Evolutionary conservation across 768 basidiomycete genomes (phyloP).

Genomic region (Hydnomerulius pinastri): DNA sequence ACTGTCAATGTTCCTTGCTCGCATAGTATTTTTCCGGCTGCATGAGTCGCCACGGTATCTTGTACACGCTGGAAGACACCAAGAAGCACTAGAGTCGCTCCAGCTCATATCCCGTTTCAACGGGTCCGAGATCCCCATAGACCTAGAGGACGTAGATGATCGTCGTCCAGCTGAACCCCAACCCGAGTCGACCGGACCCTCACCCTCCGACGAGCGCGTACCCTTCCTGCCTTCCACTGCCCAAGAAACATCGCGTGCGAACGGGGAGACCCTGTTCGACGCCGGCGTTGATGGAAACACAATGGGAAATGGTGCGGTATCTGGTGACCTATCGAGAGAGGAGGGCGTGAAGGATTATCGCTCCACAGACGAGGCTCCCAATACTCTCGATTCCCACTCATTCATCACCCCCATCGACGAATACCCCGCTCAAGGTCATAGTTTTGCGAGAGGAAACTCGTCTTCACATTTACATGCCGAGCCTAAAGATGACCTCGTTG

Average conservation of each 20-base stretch:
- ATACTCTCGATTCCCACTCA: conserved; percentile 25
- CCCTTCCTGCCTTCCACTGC: conserved; percentile 25
- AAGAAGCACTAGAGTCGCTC: conserved; percentile 82
- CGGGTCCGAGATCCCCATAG: conserved; percentile 67
- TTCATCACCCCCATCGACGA: conserved; percentile 28
- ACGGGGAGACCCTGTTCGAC: conserved; percentile 9
- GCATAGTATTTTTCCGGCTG: conserved; percentile 87
- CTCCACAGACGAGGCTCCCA: conserved; percentile 32
- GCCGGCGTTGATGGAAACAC: conserved; percentile 28
- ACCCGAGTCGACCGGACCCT: conserved; percentile 15
- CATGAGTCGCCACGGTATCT: conserved; percentile 95
- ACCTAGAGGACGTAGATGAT: conserved; percentile 70
- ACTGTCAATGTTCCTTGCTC: conserved; percentile 79
- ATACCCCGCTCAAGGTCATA: conserved; percentile 23
- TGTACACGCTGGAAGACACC: conserved; percentile 81
- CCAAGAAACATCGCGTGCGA: conserved; percentile 11
- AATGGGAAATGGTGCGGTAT: not conserved
- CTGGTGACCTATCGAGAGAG: conserved; percentile 14
- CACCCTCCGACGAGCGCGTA: conserved; percentile 22
- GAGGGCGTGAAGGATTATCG: conserved; percentile 28
- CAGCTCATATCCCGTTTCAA: conserved; percentile 88
- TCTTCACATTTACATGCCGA: conserved; percentile 17
- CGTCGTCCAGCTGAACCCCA: conserved; percentile 26
- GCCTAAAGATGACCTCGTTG: conserved; percentile 13
- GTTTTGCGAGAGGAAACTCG: conserved; percentile 35